Percentiles rank a stretch among this genome's conserved stretches.
These are phyloP conservation scores for Aspergillus thermomutatus DNA, from an alignment of 2,329 filamentous ascomycete genomes.

Conservation along the genomic window DNA sequence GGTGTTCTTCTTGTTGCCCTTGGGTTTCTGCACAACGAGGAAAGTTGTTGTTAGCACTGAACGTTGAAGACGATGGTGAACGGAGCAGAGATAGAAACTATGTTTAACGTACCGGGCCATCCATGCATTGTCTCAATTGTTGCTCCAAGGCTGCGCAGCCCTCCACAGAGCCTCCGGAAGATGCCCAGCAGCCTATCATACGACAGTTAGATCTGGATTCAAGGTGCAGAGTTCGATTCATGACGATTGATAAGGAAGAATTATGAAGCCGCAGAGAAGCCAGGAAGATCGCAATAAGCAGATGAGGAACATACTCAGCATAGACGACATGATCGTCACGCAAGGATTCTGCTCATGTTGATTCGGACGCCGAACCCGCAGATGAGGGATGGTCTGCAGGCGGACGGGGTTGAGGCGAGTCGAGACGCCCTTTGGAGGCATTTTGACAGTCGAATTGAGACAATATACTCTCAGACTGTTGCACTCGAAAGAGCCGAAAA, in stretches of 20 bases:
- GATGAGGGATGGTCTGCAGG: conserved; percentile 48
- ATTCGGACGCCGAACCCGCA: conserved; percentile 64
- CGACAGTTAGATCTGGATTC: conserved; percentile 11
- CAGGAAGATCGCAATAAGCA: neutral
- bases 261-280: neutral
- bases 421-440: conserved; percentile 44
- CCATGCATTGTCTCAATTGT: conserved; percentile 69
- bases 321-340: conserved; percentile 62
- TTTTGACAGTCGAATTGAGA: conserved; percentile 19
- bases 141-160: conserved; percentile 60
- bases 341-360: conserved; percentile 62
- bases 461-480: neutral
- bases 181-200: conserved; percentile 45
- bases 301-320: conserved; percentile 55
- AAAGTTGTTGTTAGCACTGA: conserved; percentile 1
- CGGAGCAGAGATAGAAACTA: neutral
- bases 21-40: conserved; percentile 48
- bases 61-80: neutral
- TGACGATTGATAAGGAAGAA: neutral
- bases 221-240: neutral
- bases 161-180: conserved; percentile 47
- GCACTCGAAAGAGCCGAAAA: neutral
- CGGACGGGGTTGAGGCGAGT: conserved; percentile 45
- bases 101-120: conserved; percentile 62
- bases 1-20: conserved; percentile 62